Evolutionary conservation across 441 rosid genomes (phyloP).

Genomic region (Populus hybrid): DNA sequence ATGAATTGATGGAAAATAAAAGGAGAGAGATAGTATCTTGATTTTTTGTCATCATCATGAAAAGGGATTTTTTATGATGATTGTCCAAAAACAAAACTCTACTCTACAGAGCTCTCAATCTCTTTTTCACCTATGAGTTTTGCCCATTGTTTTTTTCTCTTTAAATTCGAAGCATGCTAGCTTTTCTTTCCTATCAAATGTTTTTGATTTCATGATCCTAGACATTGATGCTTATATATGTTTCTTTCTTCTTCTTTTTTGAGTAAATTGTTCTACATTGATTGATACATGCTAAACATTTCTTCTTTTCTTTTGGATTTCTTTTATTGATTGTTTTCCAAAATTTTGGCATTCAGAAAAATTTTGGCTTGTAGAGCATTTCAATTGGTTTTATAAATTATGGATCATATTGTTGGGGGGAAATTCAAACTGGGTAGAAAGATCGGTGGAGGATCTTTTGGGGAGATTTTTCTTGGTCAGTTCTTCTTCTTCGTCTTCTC

Average conservation of each 20-base stretch:
- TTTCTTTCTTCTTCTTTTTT: not conserved
- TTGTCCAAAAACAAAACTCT: not conserved
- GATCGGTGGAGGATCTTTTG: conserved; percentile 95
- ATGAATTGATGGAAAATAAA: not conserved
- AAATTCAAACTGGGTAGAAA: conserved; percentile 90
- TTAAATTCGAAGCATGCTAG: not conserved
- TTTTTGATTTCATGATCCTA: not conserved
- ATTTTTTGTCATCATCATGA: not conserved
- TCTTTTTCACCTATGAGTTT: not conserved
- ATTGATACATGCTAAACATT: not conserved
- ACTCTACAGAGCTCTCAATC: not conserved
- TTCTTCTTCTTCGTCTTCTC: not conserved
- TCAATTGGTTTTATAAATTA: conserved; percentile 18
- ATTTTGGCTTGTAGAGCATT: conserved; percentile 3
- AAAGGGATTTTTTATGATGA: not conserved
- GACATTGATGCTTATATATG: not conserved
- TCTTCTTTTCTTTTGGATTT: not conserved
- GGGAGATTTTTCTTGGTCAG: conserved; percentile 84
- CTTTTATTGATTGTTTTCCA: not conserved
- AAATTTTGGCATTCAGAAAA: conserved; percentile 8
- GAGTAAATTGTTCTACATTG: not conserved
- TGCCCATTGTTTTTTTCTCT: not conserved
- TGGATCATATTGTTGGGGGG: conserved; percentile 91
- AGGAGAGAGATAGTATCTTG: not conserved
- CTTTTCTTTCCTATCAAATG: no score